Evolutionary conservation across 2,329 filamentous ascomycete species (phyloP), one percentile per base, ranked within the genome.

Genomic region (Gnomoniopsis sp.): DNA sequence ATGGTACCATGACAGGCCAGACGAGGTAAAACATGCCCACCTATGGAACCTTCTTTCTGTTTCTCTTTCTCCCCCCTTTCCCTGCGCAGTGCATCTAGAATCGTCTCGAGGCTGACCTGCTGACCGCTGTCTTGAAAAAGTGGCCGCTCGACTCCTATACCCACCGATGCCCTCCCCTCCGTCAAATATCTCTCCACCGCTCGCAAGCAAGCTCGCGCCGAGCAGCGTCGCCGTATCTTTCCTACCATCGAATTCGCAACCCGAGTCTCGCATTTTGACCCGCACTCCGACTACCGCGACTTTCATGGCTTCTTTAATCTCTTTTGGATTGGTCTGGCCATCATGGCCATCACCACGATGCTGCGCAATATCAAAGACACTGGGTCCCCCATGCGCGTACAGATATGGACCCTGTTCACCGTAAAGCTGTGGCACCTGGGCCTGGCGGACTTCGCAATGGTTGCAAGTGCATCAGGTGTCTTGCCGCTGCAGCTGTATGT

Each of bases 241-340:
- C 93, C 96, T 22, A 95, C 90, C 22, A 92, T 96, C 70, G 90
- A 96, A 68, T 99, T 93, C 76, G 85, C 90, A 44, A 88, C 89
- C 61, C 89, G 95, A 58, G 88, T 98, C 22, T 98, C 93, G 19
- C 93, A 99, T 75, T 96, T 99, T 71, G 95, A 99, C 70, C 92
- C 93, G 0, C 83, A 85, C 52, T 96, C 90, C 73, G 92, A 96
- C 68, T 93, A 98, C 72, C 87, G 87, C 68, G 92, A 99, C 74
- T 99, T 99, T 72, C 87, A 91, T 67, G 95, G 95, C 70, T 99
- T 99, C 82, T 99, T 97, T 77, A 91, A 95, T 55, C 84, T 99
- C 41, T 99, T 99, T 77, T 99, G 95, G 95, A 93, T 99, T 64
- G 91, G 91, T 11, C 80, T 99, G 60, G 91, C 90, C 65, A 96